Evolutionary conservation across 768 basidiomycete genomes (phyloP), one percentile per base, ranked within the genome.

Genomic region (Amanita inopinata): DNA sequence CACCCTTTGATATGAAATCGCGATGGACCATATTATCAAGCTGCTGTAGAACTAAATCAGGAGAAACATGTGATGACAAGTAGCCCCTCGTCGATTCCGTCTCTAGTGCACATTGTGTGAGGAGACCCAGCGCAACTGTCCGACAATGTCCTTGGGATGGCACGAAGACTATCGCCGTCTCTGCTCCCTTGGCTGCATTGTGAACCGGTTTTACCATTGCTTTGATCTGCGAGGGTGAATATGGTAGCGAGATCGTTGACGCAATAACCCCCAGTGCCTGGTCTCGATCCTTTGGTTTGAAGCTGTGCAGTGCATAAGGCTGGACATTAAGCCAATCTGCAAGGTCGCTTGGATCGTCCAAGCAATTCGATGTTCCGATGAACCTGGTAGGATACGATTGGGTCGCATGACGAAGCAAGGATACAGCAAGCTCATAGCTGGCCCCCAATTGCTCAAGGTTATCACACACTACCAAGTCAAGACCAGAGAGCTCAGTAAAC

Each of bases 141-240:
- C 67, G 66, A 54, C 90, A 92, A 51, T 92, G 87, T 5, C 63
- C 63, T 5, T 80, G 77, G 32, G 92, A 91, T 2, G 96, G 86
- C 1, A 96, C 88, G 59, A 98, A 96, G 8, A 94, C 69, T 47
- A 98, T 73, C 0, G 80, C 74, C 2, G 72, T 65, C 43, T 73
- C 71, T 2, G 64, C 64, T 10, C 62, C 55, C 45, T 63, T 72
- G 46, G 96, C 78, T n/a, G 79, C 79, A 7, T 77, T 62, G 60
- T 93, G 87, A 1, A 83, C 79, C 2, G 94, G 91, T 56, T 90
- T 93, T 35, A 85, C 77, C 83, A 98, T 96, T 2, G 81, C 75
- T 54, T 92, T 93, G 62, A 91, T 81, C 14, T 98, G 68, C 0
- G 88, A 79, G 0, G 83, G 73, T 3, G 93, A 96, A 52, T 91